Evolutionary conservation across 2,329 filamentous ascomycete genomes (phyloP).

Genomic region (Coleophoma crateriformis): DNA sequence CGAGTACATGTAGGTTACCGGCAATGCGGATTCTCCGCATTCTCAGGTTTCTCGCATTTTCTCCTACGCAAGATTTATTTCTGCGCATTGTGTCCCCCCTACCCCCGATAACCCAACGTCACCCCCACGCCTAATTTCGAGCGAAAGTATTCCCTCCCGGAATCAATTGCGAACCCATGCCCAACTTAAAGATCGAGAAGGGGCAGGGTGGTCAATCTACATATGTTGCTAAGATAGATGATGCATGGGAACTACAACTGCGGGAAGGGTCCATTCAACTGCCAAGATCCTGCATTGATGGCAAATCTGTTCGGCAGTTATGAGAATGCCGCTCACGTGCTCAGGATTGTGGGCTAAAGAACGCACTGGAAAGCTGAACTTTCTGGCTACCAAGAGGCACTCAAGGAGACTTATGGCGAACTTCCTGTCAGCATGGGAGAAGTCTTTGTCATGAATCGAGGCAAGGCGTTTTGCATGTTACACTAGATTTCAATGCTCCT

Average conservation of each 20-base stretch:
- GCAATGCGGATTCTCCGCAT: no score
- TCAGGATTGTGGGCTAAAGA: conserved; percentile 29
- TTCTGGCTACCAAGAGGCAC: conserved; percentile 24
- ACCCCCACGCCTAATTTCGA: conserved; percentile 30
- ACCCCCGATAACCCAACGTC: conserved; percentile 13
- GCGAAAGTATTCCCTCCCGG: conserved; percentile 30
- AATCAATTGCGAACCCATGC: conserved; percentile 35
- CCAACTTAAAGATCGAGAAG: conserved; percentile 29
- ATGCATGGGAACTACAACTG: conserved; percentile 14
- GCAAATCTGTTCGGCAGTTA: conserved; percentile 34
- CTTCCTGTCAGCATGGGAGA: conserved; percentile 33
- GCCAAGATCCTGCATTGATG: conserved; percentile 33
- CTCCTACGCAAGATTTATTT: no score
- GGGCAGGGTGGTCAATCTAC: conserved; percentile 23
- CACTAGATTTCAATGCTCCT: conserved; percentile 34
- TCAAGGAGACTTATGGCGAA: conserved; percentile 28
- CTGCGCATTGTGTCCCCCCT: no score
- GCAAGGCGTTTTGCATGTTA: conserved; percentile 35
- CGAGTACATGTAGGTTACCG: no score
- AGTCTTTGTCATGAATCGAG: conserved; percentile 32
- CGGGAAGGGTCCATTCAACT: conserved; percentile 17
- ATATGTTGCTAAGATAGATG: conserved; percentile 20
- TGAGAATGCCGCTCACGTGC: conserved; percentile 27
- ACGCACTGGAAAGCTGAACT: conserved; percentile 25
- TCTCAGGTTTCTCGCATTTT: no score